A percentile compares a stretch with the other conserved stretches of the same genome.
These are phyloP conservation scores for Tolypocladium endophyticum DNA, from an alignment of 2,329 filamentous ascomycete genomes.

Conservation along the genomic window DNA sequence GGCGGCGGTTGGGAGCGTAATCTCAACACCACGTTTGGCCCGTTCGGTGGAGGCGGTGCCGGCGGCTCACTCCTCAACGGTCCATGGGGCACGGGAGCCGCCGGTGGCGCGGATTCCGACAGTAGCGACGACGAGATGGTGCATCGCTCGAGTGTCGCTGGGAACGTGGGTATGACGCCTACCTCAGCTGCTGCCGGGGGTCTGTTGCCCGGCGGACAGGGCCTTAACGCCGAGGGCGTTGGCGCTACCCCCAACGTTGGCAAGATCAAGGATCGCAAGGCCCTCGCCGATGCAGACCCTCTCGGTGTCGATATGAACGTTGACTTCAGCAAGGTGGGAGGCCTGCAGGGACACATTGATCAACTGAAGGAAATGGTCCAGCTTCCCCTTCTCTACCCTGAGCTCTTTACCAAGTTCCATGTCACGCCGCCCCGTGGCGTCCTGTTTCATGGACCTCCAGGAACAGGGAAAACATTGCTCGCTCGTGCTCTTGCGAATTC, in stretches of 20 bases:
- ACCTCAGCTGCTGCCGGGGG: slow-evolving; percentile 38
- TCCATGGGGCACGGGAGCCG: slow-evolving; percentile 62
- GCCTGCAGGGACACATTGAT: slow-evolving; percentile 86
- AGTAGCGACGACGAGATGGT: slow-evolving; percentile 89
- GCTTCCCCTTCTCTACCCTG: slow-evolving; percentile 84
- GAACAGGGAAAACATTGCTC: slow-evolving; percentile 95
- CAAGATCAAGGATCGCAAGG: slow-evolving; percentile 86
- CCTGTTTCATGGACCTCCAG: slow-evolving; percentile 90
- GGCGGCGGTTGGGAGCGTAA: slow-evolving; percentile 61
- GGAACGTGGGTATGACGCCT: slow-evolving; percentile 52
- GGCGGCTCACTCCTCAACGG: slow-evolving; percentile 62
- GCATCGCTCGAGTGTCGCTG: slow-evolving; percentile 45
- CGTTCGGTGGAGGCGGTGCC: slow-evolving; percentile 79
- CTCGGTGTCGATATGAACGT: slow-evolving; percentile 87
- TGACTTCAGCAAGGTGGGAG: slow-evolving; percentile 89
- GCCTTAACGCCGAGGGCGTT: slow-evolving; percentile 30
- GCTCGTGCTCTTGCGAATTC: slow-evolving; percentile 87
- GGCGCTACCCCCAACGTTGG: slow-evolving; percentile 67
- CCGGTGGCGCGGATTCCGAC: slow-evolving; percentile 79
- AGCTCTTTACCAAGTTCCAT: slow-evolving; percentile 83
- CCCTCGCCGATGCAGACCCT: slow-evolving; percentile 86
- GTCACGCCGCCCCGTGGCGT: slow-evolving; percentile 92
- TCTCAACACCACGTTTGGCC: slow-evolving; percentile 82
- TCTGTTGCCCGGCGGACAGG: slow-evolving; percentile 30
- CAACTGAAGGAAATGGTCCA: slow-evolving; percentile 99